Evolutionary conservation across 345 rosid species (phyloP).

Genomic region (Turritis glabra): DNA sequence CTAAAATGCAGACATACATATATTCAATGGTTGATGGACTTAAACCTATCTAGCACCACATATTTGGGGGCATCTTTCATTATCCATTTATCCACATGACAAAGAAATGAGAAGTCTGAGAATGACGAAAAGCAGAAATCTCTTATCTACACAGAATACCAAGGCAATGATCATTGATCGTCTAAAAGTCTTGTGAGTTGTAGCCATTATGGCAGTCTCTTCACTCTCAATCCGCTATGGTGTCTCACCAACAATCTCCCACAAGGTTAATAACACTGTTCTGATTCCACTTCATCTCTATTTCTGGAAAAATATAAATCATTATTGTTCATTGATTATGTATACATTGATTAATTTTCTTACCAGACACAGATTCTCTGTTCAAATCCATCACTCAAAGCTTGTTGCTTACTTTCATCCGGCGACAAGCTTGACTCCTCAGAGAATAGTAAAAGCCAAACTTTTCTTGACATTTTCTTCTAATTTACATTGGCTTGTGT

Average conservation of each 20-base stretch:
- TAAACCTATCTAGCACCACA: neutral
- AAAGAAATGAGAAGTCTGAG: neutral
- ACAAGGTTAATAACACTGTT: constrained; percentile 43
- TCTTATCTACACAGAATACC: constrained; percentile 26
- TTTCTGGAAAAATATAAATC: neutral
- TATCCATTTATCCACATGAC: constrained; percentile 20
- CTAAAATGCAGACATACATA: neutral
- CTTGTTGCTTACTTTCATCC: constrained; percentile 32
- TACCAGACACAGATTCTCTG: constrained; percentile 39
- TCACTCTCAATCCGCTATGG: constrained; percentile 50
- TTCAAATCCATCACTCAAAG: constrained; percentile 41
- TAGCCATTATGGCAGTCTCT: constrained; percentile 53
- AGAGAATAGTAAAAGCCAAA: constrained; percentile 47
- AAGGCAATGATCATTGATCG: constrained; percentile 5
- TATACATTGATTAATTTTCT: constrained; percentile 13
- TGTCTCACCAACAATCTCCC: constrained; percentile 47
- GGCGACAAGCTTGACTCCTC: constrained; percentile 22
- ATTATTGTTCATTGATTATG: neutral
- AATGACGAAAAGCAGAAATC: neutral
- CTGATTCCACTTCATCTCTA: neutral
- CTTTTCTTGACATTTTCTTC: neutral
- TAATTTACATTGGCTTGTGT: neutral
- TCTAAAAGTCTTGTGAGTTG: constrained; percentile 1
- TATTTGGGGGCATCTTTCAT: neutral
- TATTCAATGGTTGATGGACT: neutral